These are phyloP conservation scores for Rhynchospora pubera DNA, from an alignment of 176 grass and related monocot species.

Conservation along the genomic window DNA sequence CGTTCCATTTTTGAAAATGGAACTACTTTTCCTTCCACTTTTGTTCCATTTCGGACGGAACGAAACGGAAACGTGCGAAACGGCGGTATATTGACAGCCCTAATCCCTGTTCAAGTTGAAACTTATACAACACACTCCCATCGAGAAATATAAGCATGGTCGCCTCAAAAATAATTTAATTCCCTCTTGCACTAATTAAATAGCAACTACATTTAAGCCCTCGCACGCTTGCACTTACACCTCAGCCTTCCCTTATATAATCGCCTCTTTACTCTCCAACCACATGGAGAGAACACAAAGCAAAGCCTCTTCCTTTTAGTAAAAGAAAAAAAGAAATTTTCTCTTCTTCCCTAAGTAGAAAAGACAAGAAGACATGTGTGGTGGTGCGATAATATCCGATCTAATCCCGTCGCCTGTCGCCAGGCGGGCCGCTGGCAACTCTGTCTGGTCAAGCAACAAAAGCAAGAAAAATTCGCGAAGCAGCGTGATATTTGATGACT, in stretches of 20 bases:
- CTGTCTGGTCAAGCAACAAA: constrained; percentile 7
- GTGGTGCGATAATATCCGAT: constrained; percentile 63
- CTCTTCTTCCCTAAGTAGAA: not conserved
- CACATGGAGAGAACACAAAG: not conserved
- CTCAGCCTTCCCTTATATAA: not conserved
- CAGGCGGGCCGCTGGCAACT: constrained; percentile 24
- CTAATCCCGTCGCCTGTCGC: constrained; percentile 33
- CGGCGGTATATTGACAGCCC: too few relatives aligned
- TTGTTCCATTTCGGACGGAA: too few relatives aligned
- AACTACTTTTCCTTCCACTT: too few relatives aligned
- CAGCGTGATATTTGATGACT: constrained; percentile 29
- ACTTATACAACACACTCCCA: not conserved
- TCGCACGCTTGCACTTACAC: not conserved
- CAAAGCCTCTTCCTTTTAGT: not conserved
- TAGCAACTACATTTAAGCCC: not conserved
- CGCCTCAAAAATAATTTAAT: not conserved
- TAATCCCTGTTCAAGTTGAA: constrained; percentile 6
- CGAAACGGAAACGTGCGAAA: too few relatives aligned
- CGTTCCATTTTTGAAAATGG: too few relatives aligned
- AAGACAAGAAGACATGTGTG: constrained; percentile 41
- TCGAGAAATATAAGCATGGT: not conserved
- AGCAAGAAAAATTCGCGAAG: not conserved
- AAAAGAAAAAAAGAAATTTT: not conserved
- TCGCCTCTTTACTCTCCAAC: not conserved
- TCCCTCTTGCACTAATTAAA: constrained; percentile 18